Conservation (phyloP, 1,284 basidiomycete species). For the Trametes versicolor region DNA sequence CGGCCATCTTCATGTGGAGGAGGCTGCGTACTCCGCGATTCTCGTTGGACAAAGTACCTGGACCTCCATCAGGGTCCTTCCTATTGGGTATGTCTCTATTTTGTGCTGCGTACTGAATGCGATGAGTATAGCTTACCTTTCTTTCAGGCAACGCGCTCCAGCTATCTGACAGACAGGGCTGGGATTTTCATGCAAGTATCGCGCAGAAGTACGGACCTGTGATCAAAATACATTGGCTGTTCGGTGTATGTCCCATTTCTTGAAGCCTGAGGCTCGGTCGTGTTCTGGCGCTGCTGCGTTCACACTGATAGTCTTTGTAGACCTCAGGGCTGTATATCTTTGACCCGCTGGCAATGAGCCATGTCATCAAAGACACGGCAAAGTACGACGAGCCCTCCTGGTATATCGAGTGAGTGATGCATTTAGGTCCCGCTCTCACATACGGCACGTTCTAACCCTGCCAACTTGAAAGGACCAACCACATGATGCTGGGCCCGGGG, state of each 20-base stretch:
- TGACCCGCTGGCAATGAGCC: conserved; percentile 30
- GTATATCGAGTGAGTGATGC: conserved; percentile 22
- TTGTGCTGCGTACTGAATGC: not conserved
- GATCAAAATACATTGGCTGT: conserved; percentile 25
- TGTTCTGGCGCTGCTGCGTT: not conserved
- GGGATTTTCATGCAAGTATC: conserved; percentile 27
- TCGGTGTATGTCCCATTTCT: conserved; percentile 14
- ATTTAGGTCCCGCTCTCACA: not conserved
- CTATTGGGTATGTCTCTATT: conserved; percentile 22
- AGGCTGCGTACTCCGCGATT: conserved; percentile 3
- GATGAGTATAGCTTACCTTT: not conserved
- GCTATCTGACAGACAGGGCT: conserved; percentile 25
- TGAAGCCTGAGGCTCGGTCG: no score
- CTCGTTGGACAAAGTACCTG: conserved; percentile 29
- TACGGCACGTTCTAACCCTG: not conserved
- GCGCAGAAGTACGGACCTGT: conserved; percentile 26
- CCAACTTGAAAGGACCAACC: not conserved
- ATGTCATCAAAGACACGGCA: conserved; percentile 29
- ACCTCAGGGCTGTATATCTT: conserved; percentile 26
- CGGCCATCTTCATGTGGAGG: conserved; percentile 17
- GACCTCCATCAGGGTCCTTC: conserved; percentile 24
- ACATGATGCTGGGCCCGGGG: conserved; percentile 16
- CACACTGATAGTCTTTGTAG: conserved; percentile 7
- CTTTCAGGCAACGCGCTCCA: conserved; percentile 27
- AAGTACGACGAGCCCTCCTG: conserved; percentile 31